These are phyloP conservation scores for Vanderwaltozyma tropicalis DNA, from an alignment of 805 yeast genomes.

Conservation along the genomic window DNA sequence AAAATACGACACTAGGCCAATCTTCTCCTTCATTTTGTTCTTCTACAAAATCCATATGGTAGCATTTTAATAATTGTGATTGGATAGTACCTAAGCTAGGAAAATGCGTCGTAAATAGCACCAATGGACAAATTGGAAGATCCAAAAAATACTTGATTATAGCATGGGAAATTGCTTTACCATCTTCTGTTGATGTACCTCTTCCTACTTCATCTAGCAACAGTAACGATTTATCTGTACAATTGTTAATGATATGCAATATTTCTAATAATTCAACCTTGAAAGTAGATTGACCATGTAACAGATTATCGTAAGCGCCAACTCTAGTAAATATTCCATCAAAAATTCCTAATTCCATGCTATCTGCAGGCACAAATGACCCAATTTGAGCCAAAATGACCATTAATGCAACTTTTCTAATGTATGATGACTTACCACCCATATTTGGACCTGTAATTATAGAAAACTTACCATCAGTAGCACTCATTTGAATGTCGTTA, in stretches of 20 bases:
- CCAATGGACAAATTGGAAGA: slow-evolving; percentile 36
- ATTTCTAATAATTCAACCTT: slow-evolving; percentile 96
- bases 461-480: slow-evolving; percentile 39
- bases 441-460: slow-evolving; percentile 57
- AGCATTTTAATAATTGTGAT: slow-evolving; percentile 39
- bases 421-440: slow-evolving; percentile 54
- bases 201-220: slow-evolving; percentile 94
- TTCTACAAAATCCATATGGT: slow-evolving; percentile 59
- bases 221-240: slow-evolving; percentile 68
- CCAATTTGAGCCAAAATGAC: slow-evolving; percentile 51
- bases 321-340: slow-evolving; percentile 51
- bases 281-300: slow-evolving; percentile 73
- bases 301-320: slow-evolving; percentile 75
- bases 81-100: slow-evolving; percentile 52
- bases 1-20: slow-evolving; percentile 36
- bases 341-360: slow-evolving; percentile 53
- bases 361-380: slow-evolving; percentile 38
- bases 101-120: slow-evolving; percentile 78
- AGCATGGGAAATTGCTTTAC: slow-evolving; percentile 70
- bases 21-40: slow-evolving; percentile 29
- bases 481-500: slow-evolving; percentile 47
- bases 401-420: slow-evolving; percentile 41
- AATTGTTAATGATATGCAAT: slow-evolving; percentile 71
- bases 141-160: slow-evolving; percentile 49
- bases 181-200: slow-evolving; percentile 78